Conservation (phyloP, 805 yeast species). For the Saccharomycopsis olivae region DNA sequence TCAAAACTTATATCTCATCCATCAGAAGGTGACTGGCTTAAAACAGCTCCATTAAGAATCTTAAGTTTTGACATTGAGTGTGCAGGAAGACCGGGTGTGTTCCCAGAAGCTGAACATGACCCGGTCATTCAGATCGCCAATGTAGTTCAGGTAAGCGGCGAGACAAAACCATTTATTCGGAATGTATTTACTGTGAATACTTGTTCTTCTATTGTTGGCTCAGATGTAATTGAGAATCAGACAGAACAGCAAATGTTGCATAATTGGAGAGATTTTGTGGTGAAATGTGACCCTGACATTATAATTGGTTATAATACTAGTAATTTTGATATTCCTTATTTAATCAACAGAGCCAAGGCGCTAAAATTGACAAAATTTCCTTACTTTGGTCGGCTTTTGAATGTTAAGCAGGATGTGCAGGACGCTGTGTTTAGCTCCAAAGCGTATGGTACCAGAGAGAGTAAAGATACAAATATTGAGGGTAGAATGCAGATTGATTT, state of each 20-base stretch:
- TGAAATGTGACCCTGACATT: slow-evolving; percentile 85
- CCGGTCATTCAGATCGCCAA: slow-evolving; percentile 96
- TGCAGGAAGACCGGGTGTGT: slow-evolving; percentile 93
- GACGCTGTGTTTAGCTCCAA: slow-evolving; percentile 83
- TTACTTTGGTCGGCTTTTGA: slow-evolving; percentile 67
- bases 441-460: slow-evolving; percentile 94
- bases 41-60: slow-evolving; percentile 86
- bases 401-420: slow-evolving; percentile 64
- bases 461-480: slow-evolving; percentile 83
- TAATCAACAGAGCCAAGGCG: slow-evolving; percentile 77
- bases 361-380: slow-evolving; percentile 61
- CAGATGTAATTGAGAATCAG: slow-evolving; percentile 68
- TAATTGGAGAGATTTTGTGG: slow-evolving; percentile 81
- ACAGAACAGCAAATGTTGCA: slow-evolving; percentile 74
- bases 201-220: slow-evolving; percentile 89
- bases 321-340: slow-evolving; percentile 91
- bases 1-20: slow-evolving; percentile 65
- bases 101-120: slow-evolving; percentile 90
- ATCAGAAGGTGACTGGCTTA: slow-evolving; percentile 89
- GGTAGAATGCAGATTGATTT: slow-evolving; percentile 94
- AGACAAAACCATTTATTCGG: slow-evolving; percentile 78
- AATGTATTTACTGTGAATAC: slow-evolving; percentile 90
- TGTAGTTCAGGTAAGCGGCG: slow-evolving; percentile 80
- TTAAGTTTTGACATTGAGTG: slow-evolving; percentile 96
- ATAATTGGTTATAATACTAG: slow-evolving; percentile 93